phyloP scores from a whole-genome alignment of 306 rosid genomes.

The Aeschynomene evenia region DNA sequence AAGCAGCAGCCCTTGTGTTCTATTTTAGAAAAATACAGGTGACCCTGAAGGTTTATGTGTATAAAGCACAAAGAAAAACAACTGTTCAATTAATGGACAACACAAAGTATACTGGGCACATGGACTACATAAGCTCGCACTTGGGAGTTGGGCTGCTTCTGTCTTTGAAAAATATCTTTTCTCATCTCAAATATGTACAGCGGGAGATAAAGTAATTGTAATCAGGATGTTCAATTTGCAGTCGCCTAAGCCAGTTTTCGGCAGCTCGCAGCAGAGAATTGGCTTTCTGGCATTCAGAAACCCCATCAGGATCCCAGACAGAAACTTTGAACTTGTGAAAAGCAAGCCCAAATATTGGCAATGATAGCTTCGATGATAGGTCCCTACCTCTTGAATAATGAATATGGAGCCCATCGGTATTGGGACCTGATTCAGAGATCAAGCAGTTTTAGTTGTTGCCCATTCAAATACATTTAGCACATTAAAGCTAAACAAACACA shows the following conservation, averaged over 20 bases:
- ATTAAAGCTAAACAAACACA: conserved; percentile 28
- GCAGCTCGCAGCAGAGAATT: conserved; percentile 67
- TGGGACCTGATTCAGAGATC: conserved; percentile 56
- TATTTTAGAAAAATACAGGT: conserved; percentile 19
- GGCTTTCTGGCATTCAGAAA: conserved; percentile 56
- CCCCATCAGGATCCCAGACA: conserved; percentile 69
- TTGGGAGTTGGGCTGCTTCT: conserved; percentile 31
- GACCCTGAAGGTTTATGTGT: conserved; percentile 3
- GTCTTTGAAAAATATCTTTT: conserved; percentile 7
- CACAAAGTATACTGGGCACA: conserved; percentile 25
- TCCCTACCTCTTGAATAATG: conserved; percentile 45
- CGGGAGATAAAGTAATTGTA: conserved; percentile 65
- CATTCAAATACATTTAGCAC: background rate
- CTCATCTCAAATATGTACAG: conserved; percentile 51
- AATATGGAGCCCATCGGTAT: conserved; percentile 48
- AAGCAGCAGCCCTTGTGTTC: conserved; percentile 27
- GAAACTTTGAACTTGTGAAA: conserved; percentile 68
- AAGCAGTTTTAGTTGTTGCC: background rate
- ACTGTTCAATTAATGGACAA: conserved; percentile 30
- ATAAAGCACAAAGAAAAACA: conserved; percentile 25
- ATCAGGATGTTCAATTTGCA: conserved; percentile 74
- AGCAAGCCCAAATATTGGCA: conserved; percentile 83
- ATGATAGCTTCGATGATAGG: conserved; percentile 48
- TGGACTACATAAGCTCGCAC: conserved; percentile 15
- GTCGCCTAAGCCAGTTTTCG: conserved; percentile 65